A percentile compares a stretch with the other conserved stretches of the same genome.
These are phyloP conservation scores for Leptodontidium sp. DNA, from an alignment of 2,329 filamentous ascomycete species.

Conservation along the genomic window DNA sequence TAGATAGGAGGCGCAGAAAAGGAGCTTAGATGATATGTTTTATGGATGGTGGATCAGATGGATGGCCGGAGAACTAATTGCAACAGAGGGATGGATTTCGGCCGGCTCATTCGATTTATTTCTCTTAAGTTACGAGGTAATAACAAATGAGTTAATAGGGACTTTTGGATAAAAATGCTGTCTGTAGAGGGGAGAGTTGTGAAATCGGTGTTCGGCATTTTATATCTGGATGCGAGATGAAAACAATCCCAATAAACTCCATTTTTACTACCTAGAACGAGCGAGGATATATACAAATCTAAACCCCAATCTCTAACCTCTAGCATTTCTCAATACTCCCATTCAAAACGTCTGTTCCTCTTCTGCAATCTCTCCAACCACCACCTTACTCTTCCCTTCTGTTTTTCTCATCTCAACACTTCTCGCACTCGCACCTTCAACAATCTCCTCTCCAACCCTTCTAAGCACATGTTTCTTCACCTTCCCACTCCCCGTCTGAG, in stretches of 20 bases:
- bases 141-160: too few relatives aligned
- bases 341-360: constrained; percentile 5
- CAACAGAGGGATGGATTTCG: background rate
- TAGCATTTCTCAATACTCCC: background rate
- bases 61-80: background rate
- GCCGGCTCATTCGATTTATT: too few relatives aligned
- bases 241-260: background rate
- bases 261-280: background rate
- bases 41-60: background rate
- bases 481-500: constrained; percentile 77
- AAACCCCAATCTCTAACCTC: background rate
- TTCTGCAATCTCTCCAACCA: constrained; percentile 1
- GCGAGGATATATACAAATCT: background rate
- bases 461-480: constrained; percentile 63
- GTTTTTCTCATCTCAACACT: too few relatives aligned
- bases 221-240: background rate
- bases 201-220: background rate
- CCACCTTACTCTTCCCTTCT: background rate
- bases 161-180: too few relatives aligned
- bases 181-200: too few relatives aligned
- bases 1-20: background rate
- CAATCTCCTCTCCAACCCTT: constrained; percentile 34
- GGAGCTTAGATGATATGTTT: background rate
- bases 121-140: too few relatives aligned
- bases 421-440: constrained; percentile 24